Evolutionary conservation across 2,329 filamentous ascomycete genomes (phyloP).

Genomic region (Hymenoscyphus scutula): DNA sequence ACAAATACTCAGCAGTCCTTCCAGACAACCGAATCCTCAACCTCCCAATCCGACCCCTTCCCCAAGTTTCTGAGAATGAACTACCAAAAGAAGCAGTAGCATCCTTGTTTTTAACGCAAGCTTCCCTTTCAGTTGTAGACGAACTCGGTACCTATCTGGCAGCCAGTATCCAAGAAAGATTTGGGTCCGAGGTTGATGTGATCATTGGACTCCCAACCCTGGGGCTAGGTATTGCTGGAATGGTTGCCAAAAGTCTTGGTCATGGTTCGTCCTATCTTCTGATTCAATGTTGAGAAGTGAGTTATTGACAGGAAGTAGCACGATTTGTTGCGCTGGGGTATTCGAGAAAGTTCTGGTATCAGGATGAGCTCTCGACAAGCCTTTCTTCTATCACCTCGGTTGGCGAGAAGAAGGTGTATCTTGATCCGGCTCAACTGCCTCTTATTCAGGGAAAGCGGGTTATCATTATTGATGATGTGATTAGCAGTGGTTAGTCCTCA

Average conservation of each 20-base stretch:
- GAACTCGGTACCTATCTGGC: slow-evolving; percentile 22
- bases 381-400: slow-evolving; percentile 33
- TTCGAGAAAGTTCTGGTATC: slow-evolving; percentile 35
- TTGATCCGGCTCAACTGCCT: slow-evolving; percentile 30
- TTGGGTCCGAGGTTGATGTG: slow-evolving; percentile 16
- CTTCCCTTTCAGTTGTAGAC: slow-evolving; percentile 25
- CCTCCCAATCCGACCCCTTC: slow-evolving; percentile 28
- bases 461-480: slow-evolving; percentile 33
- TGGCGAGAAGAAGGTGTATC: slow-evolving; percentile 25
- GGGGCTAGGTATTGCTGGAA: slow-evolving; percentile 26
- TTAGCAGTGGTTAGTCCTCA: slow-evolving; percentile 23
- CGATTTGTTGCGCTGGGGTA: slow-evolving; percentile 32
- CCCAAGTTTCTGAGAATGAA: neutral
- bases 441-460: slow-evolving; percentile 24
- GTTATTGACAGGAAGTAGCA: slow-evolving; percentile 15
- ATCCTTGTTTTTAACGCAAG: slow-evolving; percentile 31
- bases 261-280: slow-evolving; percentile 8
- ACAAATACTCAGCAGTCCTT: slow-evolving; percentile 23
- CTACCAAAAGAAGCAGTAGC: slow-evolving; percentile 28
- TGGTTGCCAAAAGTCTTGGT: slow-evolving; percentile 27
- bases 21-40: slow-evolving; percentile 27
- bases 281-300: neutral
- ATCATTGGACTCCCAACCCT: slow-evolving; percentile 32
- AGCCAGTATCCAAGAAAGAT: slow-evolving; percentile 14
- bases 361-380: slow-evolving; percentile 24